Evolutionary conservation across 139 green algal genomes (phyloP).

Genomic region (Cymbomonas tetramitiformis): DNA sequence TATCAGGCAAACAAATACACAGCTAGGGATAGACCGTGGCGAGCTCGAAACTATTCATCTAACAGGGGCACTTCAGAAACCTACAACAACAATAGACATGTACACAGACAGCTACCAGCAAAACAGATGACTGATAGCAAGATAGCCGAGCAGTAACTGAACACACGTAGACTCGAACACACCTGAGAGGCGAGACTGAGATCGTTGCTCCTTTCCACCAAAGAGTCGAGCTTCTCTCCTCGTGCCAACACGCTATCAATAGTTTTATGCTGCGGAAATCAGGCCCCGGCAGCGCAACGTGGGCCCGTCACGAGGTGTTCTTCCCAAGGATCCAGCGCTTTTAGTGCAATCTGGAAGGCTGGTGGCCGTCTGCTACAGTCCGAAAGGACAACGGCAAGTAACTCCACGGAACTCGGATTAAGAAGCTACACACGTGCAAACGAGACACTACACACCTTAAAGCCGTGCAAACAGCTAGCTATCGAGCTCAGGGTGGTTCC

Average conservation of each 20-base stretch:
- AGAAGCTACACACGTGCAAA: too few relatives aligned
- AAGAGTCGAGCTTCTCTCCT: conserved; percentile 88
- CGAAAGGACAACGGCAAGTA: too few relatives aligned
- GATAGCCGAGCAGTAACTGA: neutral
- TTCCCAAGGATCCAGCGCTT: too few relatives aligned
- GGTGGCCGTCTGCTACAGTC: too few relatives aligned
- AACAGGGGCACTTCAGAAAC: conserved; percentile 2
- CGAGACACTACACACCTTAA: too few relatives aligned
- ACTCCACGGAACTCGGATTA: too few relatives aligned
- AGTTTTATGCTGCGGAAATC: conserved; percentile 96
- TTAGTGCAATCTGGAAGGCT: too few relatives aligned
- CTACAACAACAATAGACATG: neutral
- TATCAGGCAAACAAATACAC: neutral
- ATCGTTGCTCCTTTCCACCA: conserved; percentile 90
- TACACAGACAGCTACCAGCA: neutral
- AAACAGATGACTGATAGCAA: conserved; percentile 7
- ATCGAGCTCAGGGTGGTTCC: too few relatives aligned
- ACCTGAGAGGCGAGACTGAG: conserved; percentile 90
- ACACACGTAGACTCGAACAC: neutral
- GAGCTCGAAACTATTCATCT: conserved; percentile 11
- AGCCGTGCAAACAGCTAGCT: too few relatives aligned
- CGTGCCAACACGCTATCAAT: conserved; percentile 91
- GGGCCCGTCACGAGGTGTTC: too few relatives aligned
- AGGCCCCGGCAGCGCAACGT: too few relatives aligned
- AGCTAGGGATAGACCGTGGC: neutral